Conservation (phyloP, 2,329 filamentous ascomycete species). For the Fusarium sp. region DNA sequence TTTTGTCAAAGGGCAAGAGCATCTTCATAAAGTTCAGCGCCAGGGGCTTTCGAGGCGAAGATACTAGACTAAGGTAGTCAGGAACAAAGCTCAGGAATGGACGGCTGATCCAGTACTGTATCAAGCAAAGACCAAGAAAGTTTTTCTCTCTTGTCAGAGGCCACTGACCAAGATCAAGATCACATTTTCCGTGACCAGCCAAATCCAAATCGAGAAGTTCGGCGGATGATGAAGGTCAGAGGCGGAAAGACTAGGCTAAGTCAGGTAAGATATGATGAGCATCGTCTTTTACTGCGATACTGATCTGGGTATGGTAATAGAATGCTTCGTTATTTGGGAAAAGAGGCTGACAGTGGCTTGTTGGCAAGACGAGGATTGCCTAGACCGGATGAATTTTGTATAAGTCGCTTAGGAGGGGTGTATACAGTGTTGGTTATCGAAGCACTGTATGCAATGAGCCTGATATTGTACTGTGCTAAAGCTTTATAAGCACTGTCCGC, state of each 20-base stretch:
- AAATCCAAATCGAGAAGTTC: neutral
- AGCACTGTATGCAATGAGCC: fast-evolving
- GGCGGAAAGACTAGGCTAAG: constrained; percentile 14
- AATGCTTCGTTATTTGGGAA: neutral
- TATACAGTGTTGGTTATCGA: fast-evolving
- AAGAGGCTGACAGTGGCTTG: constrained; percentile 18
- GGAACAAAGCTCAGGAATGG: constrained; percentile 24
- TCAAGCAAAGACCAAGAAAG: neutral
- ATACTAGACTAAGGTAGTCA: constrained; percentile 2
- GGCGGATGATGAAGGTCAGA: constrained; percentile 7
- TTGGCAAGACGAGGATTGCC: constrained; percentile 16
- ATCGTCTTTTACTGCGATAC: neutral
- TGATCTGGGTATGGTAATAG: neutral
- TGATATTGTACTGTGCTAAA: fast-evolving
- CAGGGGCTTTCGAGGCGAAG: neutral
- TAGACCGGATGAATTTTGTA: constrained; percentile 6
- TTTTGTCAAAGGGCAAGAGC: constrained; percentile 7
- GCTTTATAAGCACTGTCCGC: neutral
- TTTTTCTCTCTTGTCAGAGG: neutral
- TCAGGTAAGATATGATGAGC: constrained; percentile 1
- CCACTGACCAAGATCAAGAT: neutral
- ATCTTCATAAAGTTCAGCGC: constrained; percentile 23
- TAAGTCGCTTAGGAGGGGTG: neutral
- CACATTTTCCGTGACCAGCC: neutral
- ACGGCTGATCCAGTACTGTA: neutral